phyloP scores from a whole-genome alignment of 345 rosid species.

The Rhodomyrtus tomentosa region DNA sequence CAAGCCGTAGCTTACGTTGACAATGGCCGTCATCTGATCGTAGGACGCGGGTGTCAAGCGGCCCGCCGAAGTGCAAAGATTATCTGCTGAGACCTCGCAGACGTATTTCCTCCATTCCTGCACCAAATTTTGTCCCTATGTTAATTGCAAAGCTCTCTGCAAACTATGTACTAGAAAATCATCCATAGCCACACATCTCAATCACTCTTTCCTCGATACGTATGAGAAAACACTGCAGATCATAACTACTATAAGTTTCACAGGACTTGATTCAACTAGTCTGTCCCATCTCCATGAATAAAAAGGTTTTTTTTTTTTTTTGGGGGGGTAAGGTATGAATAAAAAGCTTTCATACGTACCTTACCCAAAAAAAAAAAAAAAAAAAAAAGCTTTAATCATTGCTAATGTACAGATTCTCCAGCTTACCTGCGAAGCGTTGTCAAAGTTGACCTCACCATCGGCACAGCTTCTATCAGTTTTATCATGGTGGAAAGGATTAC shows the following conservation, averaged over 20 bases:
- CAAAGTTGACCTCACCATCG: slow-evolving; percentile 24
- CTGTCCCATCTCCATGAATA: background rate
- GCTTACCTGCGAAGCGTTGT: slow-evolving; percentile 47
- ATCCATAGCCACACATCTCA: background rate
- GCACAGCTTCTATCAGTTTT: slow-evolving; percentile 27
- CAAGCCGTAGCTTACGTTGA: slow-evolving; percentile 32
- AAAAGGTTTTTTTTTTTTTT: no score
- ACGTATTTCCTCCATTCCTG: slow-evolving; percentile 42
- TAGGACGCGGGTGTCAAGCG: slow-evolving; percentile 25
- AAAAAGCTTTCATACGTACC: no score
- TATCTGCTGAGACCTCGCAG: slow-evolving; percentile 33
- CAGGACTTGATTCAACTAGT: background rate
- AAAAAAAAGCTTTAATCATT: background rate
- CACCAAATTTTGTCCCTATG: background rate
- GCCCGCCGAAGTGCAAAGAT: slow-evolving; percentile 23
- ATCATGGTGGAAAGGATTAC: slow-evolving; percentile 34
- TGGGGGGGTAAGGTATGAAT: no score
- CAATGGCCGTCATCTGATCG: slow-evolving; percentile 22
- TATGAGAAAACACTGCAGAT: background rate
- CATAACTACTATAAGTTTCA: background rate
- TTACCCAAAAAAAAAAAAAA: no score
- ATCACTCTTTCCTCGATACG: background rate
- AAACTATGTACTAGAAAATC: background rate
- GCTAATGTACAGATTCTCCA: background rate
- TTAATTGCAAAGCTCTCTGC: background rate